These are phyloP conservation scores for Leccinum ponderosum DNA, from an alignment of 1,284 basidiomycete genomes.

Conservation along the genomic window DNA sequence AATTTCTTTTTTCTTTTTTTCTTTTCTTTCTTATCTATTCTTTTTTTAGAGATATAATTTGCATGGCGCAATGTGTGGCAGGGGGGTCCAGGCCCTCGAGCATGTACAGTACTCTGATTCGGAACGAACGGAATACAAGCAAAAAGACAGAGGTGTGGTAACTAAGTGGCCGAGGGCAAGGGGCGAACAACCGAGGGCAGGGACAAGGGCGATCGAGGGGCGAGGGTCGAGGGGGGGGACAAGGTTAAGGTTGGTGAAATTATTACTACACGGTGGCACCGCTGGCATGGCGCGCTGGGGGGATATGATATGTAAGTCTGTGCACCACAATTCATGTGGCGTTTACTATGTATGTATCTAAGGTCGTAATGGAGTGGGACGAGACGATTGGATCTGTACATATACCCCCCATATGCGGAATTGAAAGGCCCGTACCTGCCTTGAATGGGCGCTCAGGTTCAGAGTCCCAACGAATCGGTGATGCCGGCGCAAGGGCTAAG, in stretches of 20 bases:
- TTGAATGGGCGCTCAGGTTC: not conserved
- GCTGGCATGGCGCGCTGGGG: not conserved
- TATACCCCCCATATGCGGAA: not conserved
- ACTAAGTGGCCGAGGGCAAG: not conserved
- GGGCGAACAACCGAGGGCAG: not conserved
- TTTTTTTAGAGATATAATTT: not conserved
- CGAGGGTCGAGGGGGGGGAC: not conserved
- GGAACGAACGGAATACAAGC: not conserved
- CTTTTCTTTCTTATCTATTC: not conserved
- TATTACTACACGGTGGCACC: not conserved
- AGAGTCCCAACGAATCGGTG: not conserved
- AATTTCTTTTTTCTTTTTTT: not conserved
- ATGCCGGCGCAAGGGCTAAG: not conserved
- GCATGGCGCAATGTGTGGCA: not conserved
- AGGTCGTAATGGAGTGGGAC: not conserved
- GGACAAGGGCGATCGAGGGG: not conserved
- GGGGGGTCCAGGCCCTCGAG: not conserved
- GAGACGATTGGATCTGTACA: not conserved
- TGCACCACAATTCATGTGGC: not conserved
- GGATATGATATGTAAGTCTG: not conserved
- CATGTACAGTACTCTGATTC: too few species aligned
- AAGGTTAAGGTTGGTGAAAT: not conserved
- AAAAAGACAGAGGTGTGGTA: not conserved
- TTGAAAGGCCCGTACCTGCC: not conserved
- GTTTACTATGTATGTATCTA: not conserved